Base-by-base conservation (phyloP, 2,329 filamentous ascomycete genomes). In the Corinectria fuckeliana region DNA sequence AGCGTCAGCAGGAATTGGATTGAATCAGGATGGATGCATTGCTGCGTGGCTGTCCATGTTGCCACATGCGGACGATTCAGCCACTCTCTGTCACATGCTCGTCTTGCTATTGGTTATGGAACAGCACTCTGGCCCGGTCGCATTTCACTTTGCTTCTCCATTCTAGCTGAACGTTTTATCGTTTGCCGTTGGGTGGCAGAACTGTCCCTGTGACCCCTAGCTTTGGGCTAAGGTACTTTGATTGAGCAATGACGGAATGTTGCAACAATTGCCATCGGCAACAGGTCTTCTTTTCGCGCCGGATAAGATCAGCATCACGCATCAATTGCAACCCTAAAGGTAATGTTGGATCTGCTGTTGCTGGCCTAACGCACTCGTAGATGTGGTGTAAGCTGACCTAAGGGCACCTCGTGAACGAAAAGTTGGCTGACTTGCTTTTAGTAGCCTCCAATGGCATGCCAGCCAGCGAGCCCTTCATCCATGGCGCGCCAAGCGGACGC, bases 391-490 rank as follows among this genome's bases (percentile, higher is more conserved):
- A 64, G 63, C 61, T 62, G 61, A 66, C 53, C 34, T 47, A 30
- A 42, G 26, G 20, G 3, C 26, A 28, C 44, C n/a, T 42, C n/a
- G 36, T 36, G 16, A 16, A 36, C n/a, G 32, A n/a, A 8, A 34
- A 20, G 26, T 28, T 50, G 38, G 34, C 38, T 34, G 52, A 50
- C 25, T 9, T 36, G n/a, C n/a, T 36, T 16, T 36, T 9, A n/a
- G 4, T 6, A 8, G 14, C 3, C 30, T 50, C 30, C 55, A 61
- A 56, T 50, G 23, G 45, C 30, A 66, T 44, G 53, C 47, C 60
- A 42, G 63, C 67, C 65, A 68, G 65, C 38, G 38, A 36, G 62
- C 39, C 58, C 58, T 56, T 25, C 47, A 47, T 62, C 49, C 32
- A 10, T 18, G 32, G 32, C 26, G 55, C 58, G 47, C 39, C 51